Evolutionary conservation across 805 yeast species (phyloP), one percentile per base, ranked within the genome.

Genomic region (Candida ulmi): DNA sequence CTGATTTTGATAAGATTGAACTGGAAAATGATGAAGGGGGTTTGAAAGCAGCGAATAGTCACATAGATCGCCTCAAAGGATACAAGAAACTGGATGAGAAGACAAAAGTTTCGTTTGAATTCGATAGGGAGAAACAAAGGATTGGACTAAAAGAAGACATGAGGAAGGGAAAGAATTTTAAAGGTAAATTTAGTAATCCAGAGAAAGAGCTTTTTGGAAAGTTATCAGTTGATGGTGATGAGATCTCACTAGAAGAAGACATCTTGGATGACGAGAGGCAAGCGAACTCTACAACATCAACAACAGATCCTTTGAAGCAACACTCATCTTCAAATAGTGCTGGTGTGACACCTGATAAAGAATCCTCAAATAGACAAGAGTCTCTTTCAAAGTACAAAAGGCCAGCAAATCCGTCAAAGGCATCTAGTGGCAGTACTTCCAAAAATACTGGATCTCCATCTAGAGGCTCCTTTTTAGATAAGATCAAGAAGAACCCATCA

Each of bases 401-500:
- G 9, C 6, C 24, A 21, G 24, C 24, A 21, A 21, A 21, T 7
- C 9, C 24, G 9, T 12, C 28, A 5, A 5, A 8, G 13, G n/a
- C 6, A 26, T 11, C 28, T 13, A 26, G 25, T 23, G 8, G 8
- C 8, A 23, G 25, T 23, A 23, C 25, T 23, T 8, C 11, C 25
- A 8, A 23, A 8, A 23, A 11, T 11, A 23, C 25, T 23, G 9
- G 8, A 5, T 13, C 19, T 5, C 6, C 8, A 5, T 7, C n/a
- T 17, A 17, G 5, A 13, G 16, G 9, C 5, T 32, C 27, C 3
- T 21, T 32, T 11, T 21, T 45, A 16, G 47, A 36, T 8, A 38
- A 35, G 30, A 35, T 40, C 21, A 45, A 37, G 31, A 40, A 37
- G 37, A 43, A 43, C 19, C 50, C 47, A 4, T 46, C 50, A 6